A percentile compares a stretch with the other conserved stretches of the same genome.
These are phyloP conservation scores for Colletotrichum graminicola DNA, from an alignment of 2,329 filamentous ascomycete genomes.

Conservation along the genomic window DNA sequence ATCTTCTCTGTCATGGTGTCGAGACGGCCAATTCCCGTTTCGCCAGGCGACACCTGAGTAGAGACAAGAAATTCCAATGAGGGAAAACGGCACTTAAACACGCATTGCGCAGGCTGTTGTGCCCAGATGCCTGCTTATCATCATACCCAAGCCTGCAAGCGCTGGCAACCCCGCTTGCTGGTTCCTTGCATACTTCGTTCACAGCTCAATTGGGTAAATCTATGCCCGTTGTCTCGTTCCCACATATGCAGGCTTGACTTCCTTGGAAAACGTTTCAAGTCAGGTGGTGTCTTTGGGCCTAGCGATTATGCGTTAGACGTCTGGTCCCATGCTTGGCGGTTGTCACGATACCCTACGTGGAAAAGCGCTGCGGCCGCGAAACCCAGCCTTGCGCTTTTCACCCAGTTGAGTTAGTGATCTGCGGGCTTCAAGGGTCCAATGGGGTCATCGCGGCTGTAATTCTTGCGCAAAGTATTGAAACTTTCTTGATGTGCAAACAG, in stretches of 20 bases:
- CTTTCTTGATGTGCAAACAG: not conserved
- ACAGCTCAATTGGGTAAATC: not conserved
- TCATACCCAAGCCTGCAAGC: not conserved
- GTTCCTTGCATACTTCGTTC: not conserved
- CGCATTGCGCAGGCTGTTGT: too few species aligned
- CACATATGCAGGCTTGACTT: not conserved
- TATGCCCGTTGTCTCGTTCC: not conserved
- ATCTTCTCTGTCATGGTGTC: not conserved
- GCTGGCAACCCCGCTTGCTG: slow-evolving; percentile 8
- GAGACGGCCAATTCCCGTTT: not conserved
- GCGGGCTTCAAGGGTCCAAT: not conserved
- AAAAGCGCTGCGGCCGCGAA: not conserved
- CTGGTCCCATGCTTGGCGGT: not conserved
- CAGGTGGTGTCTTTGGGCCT: not conserved
- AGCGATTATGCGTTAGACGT: not conserved
- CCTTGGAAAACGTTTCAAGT: not conserved
- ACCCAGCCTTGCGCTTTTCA: too few species aligned
- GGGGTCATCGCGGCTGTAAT: not conserved
- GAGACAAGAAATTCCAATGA: too few species aligned
- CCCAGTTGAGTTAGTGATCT: not conserved
- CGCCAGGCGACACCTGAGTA: not conserved
- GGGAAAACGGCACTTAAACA: not conserved
- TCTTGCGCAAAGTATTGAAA: not conserved
- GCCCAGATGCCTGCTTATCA: not conserved
- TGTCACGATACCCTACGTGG: not conserved